Base-by-base conservation (phyloP, 2,329 filamentous ascomycete species). In the Chaetomium sp. region DNA sequence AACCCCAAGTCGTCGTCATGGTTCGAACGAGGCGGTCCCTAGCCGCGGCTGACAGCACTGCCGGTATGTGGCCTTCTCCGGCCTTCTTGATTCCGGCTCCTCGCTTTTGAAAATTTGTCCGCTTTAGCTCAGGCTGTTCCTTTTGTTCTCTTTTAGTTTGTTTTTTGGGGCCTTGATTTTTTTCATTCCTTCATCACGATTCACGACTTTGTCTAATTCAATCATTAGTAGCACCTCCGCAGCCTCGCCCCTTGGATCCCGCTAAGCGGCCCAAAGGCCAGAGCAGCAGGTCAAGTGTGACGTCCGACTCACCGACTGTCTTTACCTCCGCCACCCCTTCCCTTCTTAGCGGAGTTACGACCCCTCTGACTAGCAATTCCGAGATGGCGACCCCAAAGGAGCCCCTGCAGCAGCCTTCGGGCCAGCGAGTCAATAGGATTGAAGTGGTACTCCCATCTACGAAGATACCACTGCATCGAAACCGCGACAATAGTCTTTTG, bases 401-500 rank as follows among this genome's bases (percentile, higher is more conserved):
- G 9, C 55, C 56, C 36, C 42, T 58, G 12, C 52, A 60, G 49
- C 50, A 61, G 3, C 40, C 51, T 4, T 58, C 62, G 11, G 53
- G 57, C 27, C 62, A 60, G 54, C 60, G 63, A 12, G 32, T 54
- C 54, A 61, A 67, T 6, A 66, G 65, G 1, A 58, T 77, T 12
- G 71, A 75, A 55, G 64, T 76, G 6, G 67, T 66, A 3, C 55
- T 71, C 36, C 67, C 69, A 6, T 52, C 58, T 9, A 45, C 59
- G 11, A 64, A 64, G 46, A 63, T 58, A 35, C 65, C 76, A n/a
- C 72, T 70, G 61, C 70, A 72, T n/a, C 69, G 71, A 48, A 70
- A 74, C 56, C 69, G 81, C 44, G 74, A 71, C 45, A 71, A 71
- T 7, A 84, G 77, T 69, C 70, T 77, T 49, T 79, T 74, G 58